Base-by-base conservation (phyloP, 805 yeast genomes). In the Grigorovia jiainica region DNA sequence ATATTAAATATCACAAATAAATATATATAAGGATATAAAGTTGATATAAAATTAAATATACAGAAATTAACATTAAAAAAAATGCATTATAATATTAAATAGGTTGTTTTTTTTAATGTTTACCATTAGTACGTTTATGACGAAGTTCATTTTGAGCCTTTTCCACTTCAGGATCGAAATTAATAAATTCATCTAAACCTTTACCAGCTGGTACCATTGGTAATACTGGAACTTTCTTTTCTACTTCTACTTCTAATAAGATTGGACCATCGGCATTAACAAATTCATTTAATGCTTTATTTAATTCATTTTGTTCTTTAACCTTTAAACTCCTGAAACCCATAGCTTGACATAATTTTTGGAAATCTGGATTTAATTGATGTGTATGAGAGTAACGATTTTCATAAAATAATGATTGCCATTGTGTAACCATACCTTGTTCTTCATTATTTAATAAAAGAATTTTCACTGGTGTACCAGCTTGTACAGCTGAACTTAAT, bases 391-490 rank as follows among this genome's bases (percentile, higher is more conserved):
- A 75, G 65, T 87, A 92, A 68, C 98, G 79, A 67, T 90, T 90
- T 65, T 90, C 95, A 68, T 92, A 92, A 73, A 92, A 92, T 48
- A 92, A 71, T 9, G 96, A 83, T 72, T 92, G 98, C 98, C 98
- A 92, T 66, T 92, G 98, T 10, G 98, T 92, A 43, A 92, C 98
- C 98, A 92, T 92, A 62, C 98, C 98, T 71, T 92, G 98, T 71
- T 92, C 98, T 70, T 90, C 97, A 65, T 92, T 92, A 69, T 92
- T 92, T 60, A 92, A 72, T 44, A 92, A 81, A 63, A 87, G 73
- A 46, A 86, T 75, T 72, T 92, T 92, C 50, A 92, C 81, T 44
- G 96, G 96, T 40, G 95, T 82, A 48, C 73, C 74, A 46, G 90
- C 95, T 72, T 92, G 97, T 36, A 87, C 95, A 23, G 97, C 98